A percentile compares a stretch with the other conserved stretches of the same genome.
phyloP scores from a whole-genome alignment of 2,329 filamentous ascomycete genomes.

The Chaetomium strumarium region DNA sequence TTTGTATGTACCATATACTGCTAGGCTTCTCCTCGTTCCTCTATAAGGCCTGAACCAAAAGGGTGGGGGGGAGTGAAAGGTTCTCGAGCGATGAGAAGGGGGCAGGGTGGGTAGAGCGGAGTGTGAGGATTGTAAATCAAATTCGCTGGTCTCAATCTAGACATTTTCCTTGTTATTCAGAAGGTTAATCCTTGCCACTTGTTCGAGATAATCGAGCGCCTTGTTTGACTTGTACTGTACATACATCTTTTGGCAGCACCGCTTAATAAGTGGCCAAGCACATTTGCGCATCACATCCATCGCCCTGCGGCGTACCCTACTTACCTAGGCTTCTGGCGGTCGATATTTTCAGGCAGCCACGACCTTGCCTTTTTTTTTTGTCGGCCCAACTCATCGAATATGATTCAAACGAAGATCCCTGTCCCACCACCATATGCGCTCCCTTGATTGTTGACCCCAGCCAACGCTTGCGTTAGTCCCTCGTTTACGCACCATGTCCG shows the following conservation, averaged over 20 bases:
- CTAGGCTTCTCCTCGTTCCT: constrained; percentile 28
- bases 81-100: constrained; percentile 22
- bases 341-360: too few species aligned
- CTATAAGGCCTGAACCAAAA: constrained; percentile 25
- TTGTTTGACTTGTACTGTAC: neutral
- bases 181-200: neutral
- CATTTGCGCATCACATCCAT: neutral
- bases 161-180: constrained; percentile 22
- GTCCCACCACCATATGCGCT: neutral
- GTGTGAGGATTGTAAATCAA: constrained; percentile 47
- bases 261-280: neutral
- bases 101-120: constrained; percentile 18
- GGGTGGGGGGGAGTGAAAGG: constrained; percentile 25
- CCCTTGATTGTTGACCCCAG: neutral
- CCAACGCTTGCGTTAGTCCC: neutral
- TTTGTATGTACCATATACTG: constrained; percentile 32
- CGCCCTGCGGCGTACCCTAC: neutral
- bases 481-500: neutral
- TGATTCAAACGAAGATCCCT: too few species aligned
- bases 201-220: neutral
- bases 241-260: neutral
- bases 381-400: neutral
- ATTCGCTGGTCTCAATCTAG: constrained; percentile 39
- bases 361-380: too few species aligned
- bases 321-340: too few species aligned